A percentile compares a stretch with the other conserved stretches of the same genome.
These are phyloP conservation scores for Coniochaeta sp. DNA, from an alignment of 2,329 filamentous ascomycete species.

Conservation along the genomic window DNA sequence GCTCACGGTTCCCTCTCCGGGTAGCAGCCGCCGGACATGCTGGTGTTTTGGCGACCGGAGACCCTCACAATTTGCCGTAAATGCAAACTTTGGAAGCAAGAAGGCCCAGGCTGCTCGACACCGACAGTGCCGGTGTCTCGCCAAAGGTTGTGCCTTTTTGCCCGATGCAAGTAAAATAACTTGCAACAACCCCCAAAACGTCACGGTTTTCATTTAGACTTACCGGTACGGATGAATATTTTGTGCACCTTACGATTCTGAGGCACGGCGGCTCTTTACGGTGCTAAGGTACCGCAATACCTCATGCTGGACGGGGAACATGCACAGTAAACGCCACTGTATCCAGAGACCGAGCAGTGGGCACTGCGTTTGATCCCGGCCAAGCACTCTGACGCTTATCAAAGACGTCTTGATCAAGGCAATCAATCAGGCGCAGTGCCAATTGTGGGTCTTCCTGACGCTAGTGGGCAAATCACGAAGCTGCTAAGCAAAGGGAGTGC, in stretches of 20 bases:
- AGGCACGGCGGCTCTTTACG: neutral
- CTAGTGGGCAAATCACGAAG: neutral
- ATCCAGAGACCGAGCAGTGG: neutral
- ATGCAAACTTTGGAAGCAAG: neutral
- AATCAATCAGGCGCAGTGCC: constrained; percentile 1
- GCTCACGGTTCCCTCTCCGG: neutral
- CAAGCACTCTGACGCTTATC: neutral
- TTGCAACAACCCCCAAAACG: neutral
- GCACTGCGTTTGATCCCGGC: neutral
- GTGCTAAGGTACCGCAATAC: too few relatives aligned
- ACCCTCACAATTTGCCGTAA: neutral
- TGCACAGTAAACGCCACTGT: neutral
- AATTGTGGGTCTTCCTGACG: neutral
- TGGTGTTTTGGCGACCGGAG: neutral
- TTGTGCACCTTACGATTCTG: neutral
- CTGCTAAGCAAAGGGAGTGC: neutral
- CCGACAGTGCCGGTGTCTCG: neutral
- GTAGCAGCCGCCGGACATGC: neutral
- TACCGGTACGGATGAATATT: neutral
- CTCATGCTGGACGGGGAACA: neutral
- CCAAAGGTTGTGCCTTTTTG: neutral
- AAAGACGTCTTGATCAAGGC: neutral
- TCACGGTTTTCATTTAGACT: too few relatives aligned
- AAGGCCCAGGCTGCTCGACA: neutral
- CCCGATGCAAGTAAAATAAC: neutral